Conservation (phyloP, 1,284 basidiomycete species). For the Grifola frondosa region DNA sequence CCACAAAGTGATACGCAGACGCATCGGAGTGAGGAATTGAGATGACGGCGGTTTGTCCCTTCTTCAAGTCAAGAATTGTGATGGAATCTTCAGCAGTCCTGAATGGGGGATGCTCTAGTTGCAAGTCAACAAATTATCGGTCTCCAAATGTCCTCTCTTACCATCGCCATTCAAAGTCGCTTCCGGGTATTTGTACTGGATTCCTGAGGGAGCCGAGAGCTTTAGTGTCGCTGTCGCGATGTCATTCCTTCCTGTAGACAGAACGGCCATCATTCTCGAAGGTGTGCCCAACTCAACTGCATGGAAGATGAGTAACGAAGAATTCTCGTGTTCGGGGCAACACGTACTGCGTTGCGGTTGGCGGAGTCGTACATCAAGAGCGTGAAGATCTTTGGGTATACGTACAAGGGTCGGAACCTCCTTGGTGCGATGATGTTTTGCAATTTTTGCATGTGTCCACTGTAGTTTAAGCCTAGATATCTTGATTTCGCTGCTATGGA, state of each 20-base stretch:
- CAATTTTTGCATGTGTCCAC: slow-evolving; percentile 45
- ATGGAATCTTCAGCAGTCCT: slow-evolving; percentile 44
- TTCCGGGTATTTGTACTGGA: slow-evolving; percentile 50
- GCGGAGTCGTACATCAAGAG: slow-evolving; percentile 59
- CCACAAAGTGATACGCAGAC: slow-evolving; percentile 56
- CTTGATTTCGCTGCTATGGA: slow-evolving; percentile 60
- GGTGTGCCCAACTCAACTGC: slow-evolving; percentile 68
- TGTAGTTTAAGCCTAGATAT: slow-evolving; percentile 59
- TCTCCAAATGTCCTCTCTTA: slow-evolving; percentile 7
- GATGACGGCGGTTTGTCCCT: slow-evolving; percentile 46
- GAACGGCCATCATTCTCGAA: slow-evolving; percentile 49
- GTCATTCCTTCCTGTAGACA: slow-evolving; percentile 68
- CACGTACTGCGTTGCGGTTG: slow-evolving; percentile 63
- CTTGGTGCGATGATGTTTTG: slow-evolving; percentile 27
- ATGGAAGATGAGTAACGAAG: slow-evolving; percentile 9
- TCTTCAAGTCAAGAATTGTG: slow-evolving; percentile 45
- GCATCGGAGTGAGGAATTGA: slow-evolving; percentile 63
- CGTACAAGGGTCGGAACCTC: slow-evolving; percentile 44
- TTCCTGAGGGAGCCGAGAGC: slow-evolving; percentile 49
- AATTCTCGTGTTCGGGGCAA: neutral
- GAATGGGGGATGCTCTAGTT: slow-evolving; percentile 21
- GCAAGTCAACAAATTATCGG: neutral
- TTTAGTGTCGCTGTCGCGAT: slow-evolving; percentile 52
- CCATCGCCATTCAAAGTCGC: slow-evolving; percentile 43
- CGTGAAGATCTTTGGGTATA: slow-evolving; percentile 53